Evolutionary conservation across 1,139 yeast genomes (phyloP), one percentile per base, ranked within the genome.

Genomic region (Williopsis jadinii): DNA sequence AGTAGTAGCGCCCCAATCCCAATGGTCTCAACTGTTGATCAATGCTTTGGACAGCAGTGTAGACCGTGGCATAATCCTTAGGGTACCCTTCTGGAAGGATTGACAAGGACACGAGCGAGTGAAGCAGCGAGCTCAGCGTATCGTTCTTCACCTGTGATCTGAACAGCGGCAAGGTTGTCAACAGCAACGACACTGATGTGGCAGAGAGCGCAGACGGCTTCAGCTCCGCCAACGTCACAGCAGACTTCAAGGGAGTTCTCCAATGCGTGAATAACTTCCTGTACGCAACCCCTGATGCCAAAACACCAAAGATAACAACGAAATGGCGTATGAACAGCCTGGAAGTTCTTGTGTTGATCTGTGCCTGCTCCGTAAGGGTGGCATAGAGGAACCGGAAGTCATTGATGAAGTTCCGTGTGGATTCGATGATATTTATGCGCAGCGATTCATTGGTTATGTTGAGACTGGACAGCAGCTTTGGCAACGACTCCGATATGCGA

Each of bases 351-450:
- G 39, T 31, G 5, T 30, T n/a, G 2, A 45, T 36, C 30, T 36
- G 24, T 8, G 31, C 8, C 3, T 10, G 9, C 10, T 32, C 32
- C 11, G 26, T 15, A n/a, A 32, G 19, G 11, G 35, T 36, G 3
- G 12, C 10, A 4, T 35, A 29, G 14, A 35, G 26, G n/a, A 11
- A 32, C 10, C 39, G 37, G 28, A 45, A 36, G 30, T 50, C 54
- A 5, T 40, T 42, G 12, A 41, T 31, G 9, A 45, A 3, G 1
- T 41, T 36, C 5, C 47, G 28, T 3, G 44, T 19, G 1, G 34
- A 30, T 24, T 51, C 49, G 14, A 49, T 40, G 39, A 48, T 11
- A 10, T 32, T 30, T 24, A 46, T 39, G 14, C 54, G 38, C 3
- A 43, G 8, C n/a, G 36, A 9, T 29, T 40, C 45, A 28, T 47